Conservation (phyloP, 1,284 basidiomycete species). For the Inonotus obliquus region DNA sequence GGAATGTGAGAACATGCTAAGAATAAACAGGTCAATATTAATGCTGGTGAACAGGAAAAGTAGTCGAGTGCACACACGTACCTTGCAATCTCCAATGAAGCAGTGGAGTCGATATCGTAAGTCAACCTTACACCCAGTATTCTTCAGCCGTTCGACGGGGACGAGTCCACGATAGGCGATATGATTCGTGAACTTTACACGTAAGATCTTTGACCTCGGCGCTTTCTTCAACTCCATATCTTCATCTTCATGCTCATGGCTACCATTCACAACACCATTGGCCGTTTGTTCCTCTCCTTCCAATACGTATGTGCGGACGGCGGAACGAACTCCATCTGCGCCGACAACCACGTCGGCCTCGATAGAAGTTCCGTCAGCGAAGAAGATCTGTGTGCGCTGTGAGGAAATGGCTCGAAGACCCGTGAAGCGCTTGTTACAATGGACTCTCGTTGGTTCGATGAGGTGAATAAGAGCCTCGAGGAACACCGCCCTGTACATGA, state of each 20-base stretch:
- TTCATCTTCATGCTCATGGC: not conserved
- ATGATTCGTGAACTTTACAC: constrained; percentile 39
- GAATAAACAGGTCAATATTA: constrained; percentile 1
- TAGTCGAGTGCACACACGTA: constrained; percentile 21
- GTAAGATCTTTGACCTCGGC: not conserved
- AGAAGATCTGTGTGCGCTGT: constrained; percentile 31
- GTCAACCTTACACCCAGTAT: constrained; percentile 38
- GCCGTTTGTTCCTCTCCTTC: constrained; percentile 16
- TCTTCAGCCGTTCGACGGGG: constrained; percentile 33
- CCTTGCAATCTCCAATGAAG: constrained; percentile 41
- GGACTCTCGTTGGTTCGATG: constrained; percentile 36
- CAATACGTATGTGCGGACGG: constrained; percentile 34
- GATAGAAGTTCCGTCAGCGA: constrained; percentile 41
- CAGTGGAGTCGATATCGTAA: constrained; percentile 33
- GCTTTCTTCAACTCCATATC: not conserved
- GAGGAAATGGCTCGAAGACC: not conserved
- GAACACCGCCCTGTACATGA: constrained; percentile 37
- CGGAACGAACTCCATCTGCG: constrained; percentile 50
- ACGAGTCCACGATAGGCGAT: constrained; percentile 44
- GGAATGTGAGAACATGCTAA: constrained; percentile 55
- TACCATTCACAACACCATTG: not conserved
- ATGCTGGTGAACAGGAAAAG: not conserved
- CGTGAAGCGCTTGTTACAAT: constrained; percentile 48
- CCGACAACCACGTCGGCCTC: constrained; percentile 49
- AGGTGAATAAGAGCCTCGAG: constrained; percentile 43